A percentile compares a stretch with the other conserved stretches of the same genome.
Evolutionary conservation across 1,284 basidiomycete species (phyloP).

Genomic region (Xanthoconium separans): DNA sequence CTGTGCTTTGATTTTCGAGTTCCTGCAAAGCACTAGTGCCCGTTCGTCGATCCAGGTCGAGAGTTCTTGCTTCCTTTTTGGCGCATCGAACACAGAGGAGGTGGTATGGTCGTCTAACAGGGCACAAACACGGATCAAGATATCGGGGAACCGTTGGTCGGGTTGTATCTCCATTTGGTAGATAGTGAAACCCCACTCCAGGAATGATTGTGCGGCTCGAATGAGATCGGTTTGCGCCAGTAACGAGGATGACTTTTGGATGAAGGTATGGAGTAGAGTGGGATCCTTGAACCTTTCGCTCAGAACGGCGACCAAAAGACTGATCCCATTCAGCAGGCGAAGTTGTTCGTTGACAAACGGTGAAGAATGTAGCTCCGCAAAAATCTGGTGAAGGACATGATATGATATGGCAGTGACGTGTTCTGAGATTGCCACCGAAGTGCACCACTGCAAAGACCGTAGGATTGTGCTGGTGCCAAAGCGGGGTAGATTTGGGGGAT

Average conservation of each 20-base stretch:
- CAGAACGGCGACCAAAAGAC: conserved; percentile 68
- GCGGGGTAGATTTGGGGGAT: conserved; percentile 62
- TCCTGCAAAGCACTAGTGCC: conserved; percentile 41
- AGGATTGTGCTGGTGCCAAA: conserved; percentile 52
- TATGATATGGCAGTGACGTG: conserved; percentile 61
- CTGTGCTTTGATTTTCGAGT: conserved; percentile 40
- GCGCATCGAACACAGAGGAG: conserved; percentile 28
- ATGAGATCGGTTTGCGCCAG: conserved; percentile 70
- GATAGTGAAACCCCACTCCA: conserved; percentile 71
- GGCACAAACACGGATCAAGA: conserved; percentile 63
- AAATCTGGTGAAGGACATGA: conserved; percentile 73
- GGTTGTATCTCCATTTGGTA: conserved; percentile 41
- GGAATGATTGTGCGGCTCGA: conserved; percentile 66
- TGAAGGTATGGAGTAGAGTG: conserved; percentile 63
- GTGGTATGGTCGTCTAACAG: conserved; percentile 47
- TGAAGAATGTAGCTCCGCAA: conserved; percentile 64
- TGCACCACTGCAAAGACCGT: conserved; percentile 60
- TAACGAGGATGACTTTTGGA: conserved; percentile 66
- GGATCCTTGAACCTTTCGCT: conserved; percentile 54
- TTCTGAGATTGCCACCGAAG: conserved; percentile 36
- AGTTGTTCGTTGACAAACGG: conserved; percentile 88
- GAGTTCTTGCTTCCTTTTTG: conserved; percentile 45
- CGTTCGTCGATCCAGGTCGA: conserved; percentile 65
- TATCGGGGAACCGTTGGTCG: conserved; percentile 58
- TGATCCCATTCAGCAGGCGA: conserved; percentile 72